Percentiles rank a stretch among this genome's conserved stretches.
phyloP scores from a whole-genome alignment of 805 yeast species.

The Yamadazyma phyllophila region DNA sequence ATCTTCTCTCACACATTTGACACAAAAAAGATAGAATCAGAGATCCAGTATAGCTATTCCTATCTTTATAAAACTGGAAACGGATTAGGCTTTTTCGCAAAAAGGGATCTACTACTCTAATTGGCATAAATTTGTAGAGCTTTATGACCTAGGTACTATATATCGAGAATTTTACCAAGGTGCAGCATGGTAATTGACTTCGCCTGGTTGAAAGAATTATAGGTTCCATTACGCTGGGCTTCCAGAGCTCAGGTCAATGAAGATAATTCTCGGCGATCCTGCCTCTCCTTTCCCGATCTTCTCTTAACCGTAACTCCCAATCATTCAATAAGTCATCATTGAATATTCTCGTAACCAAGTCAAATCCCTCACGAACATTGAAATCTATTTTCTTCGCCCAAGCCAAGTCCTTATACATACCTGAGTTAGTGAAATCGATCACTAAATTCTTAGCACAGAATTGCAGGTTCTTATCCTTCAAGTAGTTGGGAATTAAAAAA shows the following conservation, averaged over 20 bases:
- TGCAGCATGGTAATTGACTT: too few species aligned
- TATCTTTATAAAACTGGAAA: too few species aligned
- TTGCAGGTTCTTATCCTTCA: constrained; percentile 4
- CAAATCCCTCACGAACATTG: constrained; percentile 22
- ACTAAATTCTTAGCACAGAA: constrained; percentile 19
- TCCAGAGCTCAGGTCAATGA: neutral
- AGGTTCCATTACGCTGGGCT: too few species aligned
- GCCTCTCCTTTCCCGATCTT: constrained; percentile 39
- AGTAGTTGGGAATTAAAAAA: constrained; percentile 17
- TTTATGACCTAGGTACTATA: too few species aligned
- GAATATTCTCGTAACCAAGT: constrained; percentile 28
- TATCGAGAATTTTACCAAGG: too few species aligned
- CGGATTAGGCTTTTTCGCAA: too few species aligned
- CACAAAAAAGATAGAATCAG: too few species aligned
- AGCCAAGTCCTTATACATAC: constrained; percentile 39
- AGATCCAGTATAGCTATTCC: too few species aligned
- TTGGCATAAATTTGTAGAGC: too few species aligned
- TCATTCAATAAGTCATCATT: constrained; percentile 28
- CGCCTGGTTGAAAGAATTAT: too few species aligned
- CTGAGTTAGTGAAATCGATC: constrained; percentile 43
- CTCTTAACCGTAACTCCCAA: constrained; percentile 27
- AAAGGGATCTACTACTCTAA: too few species aligned
- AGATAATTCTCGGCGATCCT: constrained; percentile 44
- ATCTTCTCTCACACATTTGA: too few species aligned
- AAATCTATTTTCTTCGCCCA: constrained; percentile 39